These are phyloP conservation scores for Cercospora canescens DNA, from an alignment of 2,329 filamentous ascomycete species.

Conservation along the genomic window DNA sequence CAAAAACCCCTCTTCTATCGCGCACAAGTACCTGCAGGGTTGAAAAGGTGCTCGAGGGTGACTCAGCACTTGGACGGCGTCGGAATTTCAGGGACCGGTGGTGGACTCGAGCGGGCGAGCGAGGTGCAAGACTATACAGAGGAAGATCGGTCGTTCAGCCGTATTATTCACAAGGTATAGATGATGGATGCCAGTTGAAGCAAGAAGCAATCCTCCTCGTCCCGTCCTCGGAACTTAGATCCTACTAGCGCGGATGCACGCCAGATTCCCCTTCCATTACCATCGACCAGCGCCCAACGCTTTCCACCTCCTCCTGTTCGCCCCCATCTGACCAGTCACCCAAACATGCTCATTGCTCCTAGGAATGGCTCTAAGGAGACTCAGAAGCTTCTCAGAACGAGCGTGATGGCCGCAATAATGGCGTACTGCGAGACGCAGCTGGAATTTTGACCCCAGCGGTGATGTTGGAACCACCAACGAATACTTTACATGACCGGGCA, in stretches of 20 bases:
- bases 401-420: not conserved
- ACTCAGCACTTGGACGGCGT: not conserved
- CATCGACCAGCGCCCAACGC: not conserved
- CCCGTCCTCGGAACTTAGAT: conserved; percentile 3
- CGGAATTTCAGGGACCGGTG: not conserved
- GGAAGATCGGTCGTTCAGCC: not conserved
- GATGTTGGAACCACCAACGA: not conserved
- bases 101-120: not conserved
- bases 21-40: conserved; percentile 13
- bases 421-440: not conserved
- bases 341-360: not conserved
- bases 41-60: conserved; percentile 9
- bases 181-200: conserved; percentile 1
- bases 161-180: not conserved
- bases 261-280: not conserved
- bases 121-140: not conserved
- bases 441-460: not conserved
- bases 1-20: conserved; percentile 11
- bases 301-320: not conserved
- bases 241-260: not conserved
- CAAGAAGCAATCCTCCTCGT: conserved; percentile 5
- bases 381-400: not conserved
- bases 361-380: not conserved
- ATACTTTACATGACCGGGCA: not conserved
- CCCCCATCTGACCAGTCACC: not conserved